Evolutionary conservation across 495 filamentous ascomycete genomes (phyloP), one percentile per base, ranked within the genome.

Genomic region (Darksidea phi): DNA sequence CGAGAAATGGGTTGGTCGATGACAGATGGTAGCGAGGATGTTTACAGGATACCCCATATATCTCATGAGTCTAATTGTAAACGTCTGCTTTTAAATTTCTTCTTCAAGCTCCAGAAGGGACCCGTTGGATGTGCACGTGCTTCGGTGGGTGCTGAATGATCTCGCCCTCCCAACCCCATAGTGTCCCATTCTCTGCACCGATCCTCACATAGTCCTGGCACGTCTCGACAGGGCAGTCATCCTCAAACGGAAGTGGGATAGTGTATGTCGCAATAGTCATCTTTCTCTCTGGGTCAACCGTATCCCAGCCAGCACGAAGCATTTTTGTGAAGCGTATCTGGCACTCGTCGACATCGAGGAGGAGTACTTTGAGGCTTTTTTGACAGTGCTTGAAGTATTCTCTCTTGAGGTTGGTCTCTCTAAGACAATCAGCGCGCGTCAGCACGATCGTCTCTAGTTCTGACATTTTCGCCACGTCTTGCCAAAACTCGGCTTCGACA

Each of bases 381-480:
- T 52, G n/a, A 4, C 26, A 17, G 20, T 58, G 11, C 24, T 13
- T n/a, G 21, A 38, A 54, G 41, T 53, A 59, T 37, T 46, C 41
- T n/a, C 25, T n/a, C 25, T 64, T 58, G 12, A 64, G 53, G 20
- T 63, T 57, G 0, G 25, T 21, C 25, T 63, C 61, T 28, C 59
- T 37, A 21, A 73, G 48, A 15, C 59, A 36, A 34, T 71, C 62
- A 12, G 73, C 67, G 47, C 74, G 71, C n/a, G 72, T 71, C 47
- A 76, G 61, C 34, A 76, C 69, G 6, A 77, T 47, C 23, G 67
- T 72, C 18, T 70, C 71, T n/a, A 75, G 38, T 17, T 59, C 38
- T 1, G 63, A 48, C 67, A 74, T 60, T 36, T 54, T 48, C 13
- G 60, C 67, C 7, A 77, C 59, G 21, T 54, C 52, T 6, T 37